A percentile compares a stretch with the other conserved stretches of the same genome.
Conservation (phyloP, 148 eudicot genomes). For the Dysphania ambrosioides region DNA sequence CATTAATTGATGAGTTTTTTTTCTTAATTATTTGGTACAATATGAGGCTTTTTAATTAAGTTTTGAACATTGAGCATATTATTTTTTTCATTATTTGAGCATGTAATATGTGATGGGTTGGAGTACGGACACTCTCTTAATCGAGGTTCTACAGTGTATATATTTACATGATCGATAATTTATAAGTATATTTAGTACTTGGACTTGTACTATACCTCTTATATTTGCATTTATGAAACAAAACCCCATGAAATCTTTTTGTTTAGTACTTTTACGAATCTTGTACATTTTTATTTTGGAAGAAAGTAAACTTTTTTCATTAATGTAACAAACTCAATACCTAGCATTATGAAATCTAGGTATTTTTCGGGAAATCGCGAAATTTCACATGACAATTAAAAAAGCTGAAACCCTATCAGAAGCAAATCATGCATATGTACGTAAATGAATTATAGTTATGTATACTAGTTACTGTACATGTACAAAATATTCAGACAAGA, state of each 20-base stretch:
- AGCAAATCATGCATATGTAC: conserved; percentile 3
- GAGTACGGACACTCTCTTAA: conserved; percentile 11
- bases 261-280: conserved; percentile 3
- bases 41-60: neutral
- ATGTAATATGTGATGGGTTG: conserved; percentile 11
- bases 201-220: neutral
- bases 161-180: conserved; percentile 15
- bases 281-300: neutral
- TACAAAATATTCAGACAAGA: neutral
- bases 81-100: neutral
- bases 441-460: neutral
- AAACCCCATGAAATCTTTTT: conserved; percentile 1
- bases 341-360: conserved; percentile 18
- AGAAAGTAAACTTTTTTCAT: conserved; percentile 6
- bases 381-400: neutral
- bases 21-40: neutral
- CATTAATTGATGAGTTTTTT: neutral
- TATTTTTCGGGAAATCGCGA: conserved; percentile 2
- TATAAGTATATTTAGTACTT: conserved; percentile 8
- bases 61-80: neutral
- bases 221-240: neutral
- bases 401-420: neutral
- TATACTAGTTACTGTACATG: neutral
- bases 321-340: neutral
- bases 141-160: conserved; percentile 20